phyloP scores from a whole-genome alignment of 176 grass and related monocot species.

The bread wheat (Triticum aestivum) region IWGSC_CS_RefSeq_v2.1 NC_057809.1:477365329-477365828 shows the following conservation, averaged over 20 bases:
- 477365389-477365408: too few species aligned
- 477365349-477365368: too few species aligned
- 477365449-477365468: too few species aligned
- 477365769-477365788: not conserved
- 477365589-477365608: not conserved
- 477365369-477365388: too few species aligned
- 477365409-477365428: too few species aligned
- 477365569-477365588: not conserved
- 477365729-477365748: not conserved
- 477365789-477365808: not conserved
- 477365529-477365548: constrained; percentile 10
- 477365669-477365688: not conserved
- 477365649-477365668: not conserved
- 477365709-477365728: not conserved
- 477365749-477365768: constrained; percentile 37
- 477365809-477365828: constrained; percentile 7
- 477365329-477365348: too few species aligned
- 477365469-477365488: too few species aligned
- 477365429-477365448: too few species aligned
- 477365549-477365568: not conserved
- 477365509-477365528: constrained; percentile 11
- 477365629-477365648: not conserved
- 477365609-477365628: not conserved
- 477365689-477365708: not conserved
- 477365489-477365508: too few species aligned